Evolutionary conservation across 2,329 filamentous ascomycete genomes (phyloP), one percentile per base, ranked within the genome.

Genomic region (Fusarium irregulare): DNA sequence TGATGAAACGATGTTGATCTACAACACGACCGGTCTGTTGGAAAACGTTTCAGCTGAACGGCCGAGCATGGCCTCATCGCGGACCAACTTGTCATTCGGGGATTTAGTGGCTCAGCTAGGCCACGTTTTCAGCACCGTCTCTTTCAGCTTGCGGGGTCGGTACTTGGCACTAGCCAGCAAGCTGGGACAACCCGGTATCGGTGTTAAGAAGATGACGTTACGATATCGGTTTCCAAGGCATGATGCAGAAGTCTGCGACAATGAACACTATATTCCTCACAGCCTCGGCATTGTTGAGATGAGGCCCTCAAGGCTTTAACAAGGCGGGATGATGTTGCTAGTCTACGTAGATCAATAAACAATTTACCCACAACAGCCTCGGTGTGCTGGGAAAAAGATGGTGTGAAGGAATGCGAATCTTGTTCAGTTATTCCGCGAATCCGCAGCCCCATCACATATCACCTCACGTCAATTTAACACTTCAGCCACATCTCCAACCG

Each of bases 41-140:
- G 59, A 42, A 60, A 37, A 62, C 10, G 49, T 42, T 51, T 51
- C 49, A 51, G 49, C 49, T 51, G 12, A 51, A 41, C 4, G 32
- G 20, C 16, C 21, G 12, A 20, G 18, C 13, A 25, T 27, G 18
- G 34, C 18, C 18, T 49, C 27, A 34, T 56, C 14, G 42, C 53
- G 53, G 48, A 56, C 30, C 37, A 23, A 30, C 27, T n/a, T 37
- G 27, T 32, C 30, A 28, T 34, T 51, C 13, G n/a, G 40, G 14
- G n/a, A n/a, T 16, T 23, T 50, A 48, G n/a, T 49, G 28, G 28
- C 44, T 40, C 42, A 21, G 37, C 6, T 37, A 18, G 20, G 4
- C 18, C 30, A n/a, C n/a, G 9, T 16, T 42, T 23, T 21, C 47
- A 14, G 20, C 27, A 27, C 21, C 13, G 32, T 25, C n/a, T 18